Percentiles rank a stretch among this genome's conserved stretches.
These are phyloP conservation scores for Pichia norvegensis DNA, from an alignment of 1,139 yeast genomes.

Conservation along the genomic window DNA sequence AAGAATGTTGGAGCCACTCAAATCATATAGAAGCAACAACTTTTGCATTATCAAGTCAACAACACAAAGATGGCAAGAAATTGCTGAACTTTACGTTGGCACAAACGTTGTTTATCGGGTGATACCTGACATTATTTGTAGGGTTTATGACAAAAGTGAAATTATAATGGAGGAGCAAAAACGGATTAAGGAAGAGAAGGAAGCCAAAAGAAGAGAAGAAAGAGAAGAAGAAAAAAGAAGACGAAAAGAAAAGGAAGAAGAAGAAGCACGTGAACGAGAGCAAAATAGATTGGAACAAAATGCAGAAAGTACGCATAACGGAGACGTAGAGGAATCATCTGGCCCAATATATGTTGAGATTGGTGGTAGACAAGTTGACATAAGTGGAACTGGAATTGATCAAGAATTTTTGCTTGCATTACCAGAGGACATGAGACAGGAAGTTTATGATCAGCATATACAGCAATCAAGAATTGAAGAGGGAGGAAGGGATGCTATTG, in stretches of 20 bases:
- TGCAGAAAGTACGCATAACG: slow-evolving; percentile 4
- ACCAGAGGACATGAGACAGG: slow-evolving; percentile 91
- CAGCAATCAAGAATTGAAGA: slow-evolving; percentile 39
- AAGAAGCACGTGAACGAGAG: slow-evolving; percentile 19
- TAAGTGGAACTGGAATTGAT: slow-evolving; percentile 77
- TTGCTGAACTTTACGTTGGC: slow-evolving; percentile 39
- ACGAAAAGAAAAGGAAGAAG: neutral
- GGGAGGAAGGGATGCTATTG: slow-evolving; percentile 44
- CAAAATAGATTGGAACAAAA: slow-evolving; percentile 20
- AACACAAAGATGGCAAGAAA: slow-evolving; percentile 63
- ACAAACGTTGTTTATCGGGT: slow-evolving; percentile 33
- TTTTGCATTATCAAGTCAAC: slow-evolving; percentile 45
- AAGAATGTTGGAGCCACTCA: slow-evolving; percentile 16
- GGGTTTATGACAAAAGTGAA: slow-evolving; percentile 44
- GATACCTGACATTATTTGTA: slow-evolving; percentile 45
- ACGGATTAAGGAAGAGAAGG: slow-evolving; percentile 29
- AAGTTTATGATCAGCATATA: slow-evolving; percentile 81
- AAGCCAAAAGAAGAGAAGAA: slow-evolving; percentile 29
- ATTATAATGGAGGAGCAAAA: slow-evolving; percentile 32
- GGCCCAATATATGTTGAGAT: slow-evolving; percentile 66
- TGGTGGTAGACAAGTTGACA: slow-evolving; percentile 76
- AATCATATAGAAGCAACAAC: neutral
- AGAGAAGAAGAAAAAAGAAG: slow-evolving; percentile 21
- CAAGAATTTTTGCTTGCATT: slow-evolving; percentile 85
- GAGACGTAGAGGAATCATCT: slow-evolving; percentile 11